Conservation (phyloP, 164 flowering plant genomes). For the Litsea cubeba region DNA sequence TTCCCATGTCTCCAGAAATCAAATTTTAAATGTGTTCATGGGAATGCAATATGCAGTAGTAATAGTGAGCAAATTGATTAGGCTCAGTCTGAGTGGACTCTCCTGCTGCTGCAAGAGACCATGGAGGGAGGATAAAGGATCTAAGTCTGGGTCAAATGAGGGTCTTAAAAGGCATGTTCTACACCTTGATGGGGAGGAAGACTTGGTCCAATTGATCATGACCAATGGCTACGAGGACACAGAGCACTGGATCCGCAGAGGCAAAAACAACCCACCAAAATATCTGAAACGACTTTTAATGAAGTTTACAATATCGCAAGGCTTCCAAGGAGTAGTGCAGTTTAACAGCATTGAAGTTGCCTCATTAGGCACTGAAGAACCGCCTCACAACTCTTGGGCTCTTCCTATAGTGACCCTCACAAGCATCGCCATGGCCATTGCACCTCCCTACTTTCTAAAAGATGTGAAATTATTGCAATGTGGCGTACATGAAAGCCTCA, state of each 20-base stretch:
- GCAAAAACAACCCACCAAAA: constrained; percentile 35
- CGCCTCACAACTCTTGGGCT: constrained; percentile 58
- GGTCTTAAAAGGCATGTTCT: constrained; percentile 39
- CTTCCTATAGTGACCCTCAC: constrained; percentile 59
- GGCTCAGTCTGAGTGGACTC: constrained; percentile 18
- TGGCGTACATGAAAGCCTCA: constrained; percentile 40
- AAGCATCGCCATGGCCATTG: constrained; percentile 35
- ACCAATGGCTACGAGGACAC: constrained; percentile 28
- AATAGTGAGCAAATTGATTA: constrained; percentile 33
- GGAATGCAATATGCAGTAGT: constrained; percentile 35
- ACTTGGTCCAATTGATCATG: constrained; percentile 34
- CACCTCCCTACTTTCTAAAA: constrained; percentile 35
- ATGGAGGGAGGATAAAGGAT: constrained; percentile 11
- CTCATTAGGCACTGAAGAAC: constrained; percentile 21
- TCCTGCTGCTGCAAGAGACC: constrained; percentile 9
- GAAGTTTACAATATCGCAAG: constrained; percentile 16
- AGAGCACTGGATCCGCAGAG: constrained; percentile 31
- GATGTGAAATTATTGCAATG: constrained; percentile 15
- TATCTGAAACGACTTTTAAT: constrained; percentile 40
- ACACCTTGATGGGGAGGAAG: constrained; percentile 58
- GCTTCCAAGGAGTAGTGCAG: constrained; percentile 25
- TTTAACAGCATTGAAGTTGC: constrained; percentile 43
- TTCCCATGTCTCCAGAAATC: background rate
- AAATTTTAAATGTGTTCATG: constrained; percentile 23
- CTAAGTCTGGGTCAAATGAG: constrained; percentile 16